Conservation (phyloP, 768 basidiomycete species). For the Hebeloma cylindrosporum region DNA sequence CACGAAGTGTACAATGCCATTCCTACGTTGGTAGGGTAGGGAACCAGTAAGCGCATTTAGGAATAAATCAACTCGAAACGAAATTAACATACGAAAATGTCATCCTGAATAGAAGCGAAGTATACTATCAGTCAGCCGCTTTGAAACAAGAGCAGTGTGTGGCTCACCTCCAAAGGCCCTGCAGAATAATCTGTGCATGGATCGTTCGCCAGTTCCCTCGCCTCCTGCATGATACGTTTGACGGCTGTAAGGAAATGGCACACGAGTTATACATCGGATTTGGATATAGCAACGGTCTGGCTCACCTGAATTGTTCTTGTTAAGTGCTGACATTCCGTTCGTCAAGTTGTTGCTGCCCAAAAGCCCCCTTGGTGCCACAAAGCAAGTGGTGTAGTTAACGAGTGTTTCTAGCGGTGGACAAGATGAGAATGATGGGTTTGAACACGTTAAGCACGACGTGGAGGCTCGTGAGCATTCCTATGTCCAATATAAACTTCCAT, state of each 20-base stretch:
- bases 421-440: constrained; percentile 1
- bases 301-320: constrained; percentile 89
- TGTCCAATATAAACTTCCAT: constrained; percentile 6
- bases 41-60: background rate
- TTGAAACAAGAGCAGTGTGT: constrained; percentile 1
- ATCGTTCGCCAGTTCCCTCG: constrained; percentile 82
- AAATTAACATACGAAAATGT: constrained; percentile 73
- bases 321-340: constrained; percentile 42
- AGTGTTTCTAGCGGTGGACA: no score
- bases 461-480: constrained; percentile 23
- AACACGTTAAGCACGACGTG: no score
- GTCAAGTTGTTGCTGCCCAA: background rate
- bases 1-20: constrained; percentile 98
- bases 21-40: constrained; percentile 41
- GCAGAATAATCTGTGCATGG: constrained; percentile 86
- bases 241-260: constrained; percentile 55
- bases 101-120: constrained; percentile 53
- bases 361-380: background rate
- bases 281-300: constrained; percentile 2
- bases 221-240: constrained; percentile 97
- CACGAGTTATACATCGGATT: background rate
- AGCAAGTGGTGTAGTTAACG: background rate
- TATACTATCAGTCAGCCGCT: constrained; percentile 10
- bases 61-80: background rate
- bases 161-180: constrained; percentile 70